Base-by-base conservation (phyloP, 495 filamentous ascomycete genomes). In the Cairneyella variabilis region DNA sequence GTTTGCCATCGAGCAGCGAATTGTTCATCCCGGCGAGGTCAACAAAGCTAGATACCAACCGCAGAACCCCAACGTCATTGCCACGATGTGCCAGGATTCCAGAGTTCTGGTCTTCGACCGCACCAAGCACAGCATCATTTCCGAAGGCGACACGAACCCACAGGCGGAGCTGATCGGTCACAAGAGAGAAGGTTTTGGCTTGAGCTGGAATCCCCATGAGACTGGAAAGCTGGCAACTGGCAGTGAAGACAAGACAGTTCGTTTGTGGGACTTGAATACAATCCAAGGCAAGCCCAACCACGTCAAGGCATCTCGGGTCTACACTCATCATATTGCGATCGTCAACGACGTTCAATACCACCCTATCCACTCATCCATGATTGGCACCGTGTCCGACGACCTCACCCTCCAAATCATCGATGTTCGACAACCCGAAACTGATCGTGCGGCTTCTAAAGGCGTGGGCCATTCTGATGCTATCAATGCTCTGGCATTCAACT, bases 41-140 rank as follows among this genome's bases (percentile, higher is more conserved):
- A 99, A 99, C 76, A 99, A 97, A 69, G 95, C 95, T 1, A 83
- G 95, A 53, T 97, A 97, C 68, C 90, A 95, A 69, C 95, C 93
- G 12, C 92, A 97, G 67, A 99, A 99, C 59, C 93, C 93, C 7
- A 88, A 99, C 60, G 82, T 99, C 48, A 96, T 99, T 59, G 95
- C 93, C 16, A 96, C 95, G 1, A 86, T 97, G 77, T 89, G 89
- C 23, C 82, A 86, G 10, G 90, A 97, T 68, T 88, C 88, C 36
- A 83, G 81, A 57, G 86, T 96, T 23, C 79, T 96, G 71, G 83
- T 99, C 55, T 99, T 91, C 71, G 95, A 99, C 71, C 83, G 90
- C 54, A 95, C 95, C 44, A 97, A 97, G 76, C 95, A 97, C 62
- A 85, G 77, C 42, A 84, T 81, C 61, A 72, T 77, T 47, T 88